Conservation (phyloP, 2,329 filamentous ascomycete species). For the Fusarium tjaetaba region DNA sequence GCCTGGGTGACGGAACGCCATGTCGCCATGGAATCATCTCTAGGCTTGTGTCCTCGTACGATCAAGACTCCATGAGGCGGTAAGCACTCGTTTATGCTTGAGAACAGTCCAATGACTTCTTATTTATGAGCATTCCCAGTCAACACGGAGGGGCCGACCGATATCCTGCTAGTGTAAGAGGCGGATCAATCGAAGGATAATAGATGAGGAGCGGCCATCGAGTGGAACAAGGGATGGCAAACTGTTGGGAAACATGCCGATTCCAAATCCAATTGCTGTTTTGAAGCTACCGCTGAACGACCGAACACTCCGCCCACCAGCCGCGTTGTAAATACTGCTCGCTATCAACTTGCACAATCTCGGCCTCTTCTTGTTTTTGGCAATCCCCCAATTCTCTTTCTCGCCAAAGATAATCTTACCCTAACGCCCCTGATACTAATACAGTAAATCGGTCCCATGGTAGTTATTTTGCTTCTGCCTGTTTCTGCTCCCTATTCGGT, state of each 20-base stretch:
- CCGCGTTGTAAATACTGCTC: slow-evolving; percentile 49
- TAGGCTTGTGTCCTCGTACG: neutral
- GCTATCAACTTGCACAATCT: slow-evolving; percentile 48
- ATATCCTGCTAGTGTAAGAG: neutral
- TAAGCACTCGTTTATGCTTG: slow-evolving; percentile 11
- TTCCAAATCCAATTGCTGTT: slow-evolving; percentile 47
- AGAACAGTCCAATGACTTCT: neutral
- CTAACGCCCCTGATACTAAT: slow-evolving; percentile 42
- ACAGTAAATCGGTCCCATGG: slow-evolving; percentile 31
- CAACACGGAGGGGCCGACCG: neutral
- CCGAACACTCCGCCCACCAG: slow-evolving; percentile 41
- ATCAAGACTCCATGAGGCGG: neutral
- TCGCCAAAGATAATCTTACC: slow-evolving; percentile 35
- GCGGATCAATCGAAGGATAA: neutral
- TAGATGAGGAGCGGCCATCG: neutral
- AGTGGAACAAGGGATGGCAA: neutral
- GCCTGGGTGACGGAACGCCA: neutral
- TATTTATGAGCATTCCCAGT: slow-evolving; percentile 1
- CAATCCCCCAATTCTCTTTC: slow-evolving; percentile 37
- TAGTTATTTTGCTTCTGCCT: slow-evolving; percentile 17
- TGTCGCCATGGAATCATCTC: neutral
- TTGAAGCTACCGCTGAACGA: slow-evolving; percentile 46
- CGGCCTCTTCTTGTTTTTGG: slow-evolving; percentile 35
- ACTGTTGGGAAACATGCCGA: slow-evolving; percentile 36
- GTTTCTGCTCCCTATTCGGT: neutral